Percentiles rank a stretch among this genome's conserved stretches.
These are phyloP conservation scores for Penicillium sp. DNA, from an alignment of 2,329 filamentous ascomycete species.

Conservation along the genomic window DNA sequence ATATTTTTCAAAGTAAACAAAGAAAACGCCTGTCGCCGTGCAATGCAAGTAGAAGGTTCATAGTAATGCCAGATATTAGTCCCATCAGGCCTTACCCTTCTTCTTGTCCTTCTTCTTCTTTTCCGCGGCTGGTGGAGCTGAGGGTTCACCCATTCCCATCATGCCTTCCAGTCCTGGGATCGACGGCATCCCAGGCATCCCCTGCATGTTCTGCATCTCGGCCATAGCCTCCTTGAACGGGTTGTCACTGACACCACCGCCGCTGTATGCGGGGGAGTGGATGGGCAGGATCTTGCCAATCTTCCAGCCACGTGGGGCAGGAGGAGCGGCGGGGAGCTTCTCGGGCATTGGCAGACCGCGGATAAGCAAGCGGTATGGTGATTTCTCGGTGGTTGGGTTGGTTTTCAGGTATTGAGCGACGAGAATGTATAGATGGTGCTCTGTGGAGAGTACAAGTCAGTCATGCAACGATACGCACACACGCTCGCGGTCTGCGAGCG, in stretches of 20 bases:
- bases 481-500: background rate
- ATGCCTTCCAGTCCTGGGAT: slow-evolving; percentile 51
- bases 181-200: slow-evolving; percentile 45
- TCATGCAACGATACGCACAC: background rate
- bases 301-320: slow-evolving; percentile 87
- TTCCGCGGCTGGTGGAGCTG: slow-evolving; percentile 27
- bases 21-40: slow-evolving; percentile 41
- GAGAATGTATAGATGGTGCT: slow-evolving; percentile 84
- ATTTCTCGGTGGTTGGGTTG: slow-evolving; percentile 74
- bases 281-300: slow-evolving; percentile 81
- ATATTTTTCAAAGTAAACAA: slow-evolving; percentile 14
- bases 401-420: slow-evolving; percentile 74
- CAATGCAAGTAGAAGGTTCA: slow-evolving; percentile 37
- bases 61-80: slow-evolving; percentile 14
- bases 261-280: slow-evolving; percentile 84
- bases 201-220: slow-evolving; percentile 68
- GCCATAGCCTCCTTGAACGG: slow-evolving; percentile 96
- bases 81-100: slow-evolving; percentile 45
- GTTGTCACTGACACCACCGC: slow-evolving; percentile 92
- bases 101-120: slow-evolving; percentile 55
- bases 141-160: slow-evolving; percentile 46
- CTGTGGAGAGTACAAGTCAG: slow-evolving; percentile 29
- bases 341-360: slow-evolving; percentile 69
- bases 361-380: slow-evolving; percentile 71
- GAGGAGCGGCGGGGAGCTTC: slow-evolving; percentile 70